A percentile compares a stretch with the other conserved stretches of the same genome.
These are phyloP conservation scores for Saksenaea oblongispora DNA, from an alignment of 371 early-diverging fungal genomes.

Conservation along the genomic window DNA sequence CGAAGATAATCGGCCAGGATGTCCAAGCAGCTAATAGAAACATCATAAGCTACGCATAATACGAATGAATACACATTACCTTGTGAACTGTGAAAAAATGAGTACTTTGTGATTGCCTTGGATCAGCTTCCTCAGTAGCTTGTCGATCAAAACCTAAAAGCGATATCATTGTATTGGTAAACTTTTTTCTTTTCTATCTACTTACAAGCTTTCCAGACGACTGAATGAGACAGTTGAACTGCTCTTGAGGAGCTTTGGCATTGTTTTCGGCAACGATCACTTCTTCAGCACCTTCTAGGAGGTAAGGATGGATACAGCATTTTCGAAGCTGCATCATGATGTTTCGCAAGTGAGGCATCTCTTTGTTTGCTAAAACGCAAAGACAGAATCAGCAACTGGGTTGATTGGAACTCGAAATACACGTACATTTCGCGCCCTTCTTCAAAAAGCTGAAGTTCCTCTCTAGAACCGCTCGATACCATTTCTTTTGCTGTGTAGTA, in stretches of 20 bases:
- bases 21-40: slow-evolving; percentile 61
- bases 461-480: slow-evolving; percentile 91
- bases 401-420: neutral
- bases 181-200: neutral
- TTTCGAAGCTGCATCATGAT: slow-evolving; percentile 84
- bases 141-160: slow-evolving; percentile 72
- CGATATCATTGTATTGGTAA: neutral
- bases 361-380: slow-evolving; percentile 39
- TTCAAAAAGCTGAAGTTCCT: slow-evolving; percentile 81
- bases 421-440: slow-evolving; percentile 61
- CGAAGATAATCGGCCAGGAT: slow-evolving; percentile 90
- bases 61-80: slow-evolving; percentile 7
- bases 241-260: slow-evolving; percentile 60
- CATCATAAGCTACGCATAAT: neutral
- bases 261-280: slow-evolving; percentile 68
- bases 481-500: slow-evolving; percentile 84
- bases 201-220: slow-evolving; percentile 84
- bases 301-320: slow-evolving; percentile 87
- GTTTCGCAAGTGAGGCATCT: slow-evolving; percentile 66
- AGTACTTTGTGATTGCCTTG: slow-evolving; percentile 89
- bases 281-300: slow-evolving; percentile 87
- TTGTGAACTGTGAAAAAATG: slow-evolving; percentile 96
- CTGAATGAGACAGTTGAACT: slow-evolving; percentile 78
- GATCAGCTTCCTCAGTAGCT: slow-evolving; percentile 79
- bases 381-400: neutral